Evolutionary conservation across 805 yeast species (phyloP).

Genomic region (Wickerhamiella sorbophila): DNA sequence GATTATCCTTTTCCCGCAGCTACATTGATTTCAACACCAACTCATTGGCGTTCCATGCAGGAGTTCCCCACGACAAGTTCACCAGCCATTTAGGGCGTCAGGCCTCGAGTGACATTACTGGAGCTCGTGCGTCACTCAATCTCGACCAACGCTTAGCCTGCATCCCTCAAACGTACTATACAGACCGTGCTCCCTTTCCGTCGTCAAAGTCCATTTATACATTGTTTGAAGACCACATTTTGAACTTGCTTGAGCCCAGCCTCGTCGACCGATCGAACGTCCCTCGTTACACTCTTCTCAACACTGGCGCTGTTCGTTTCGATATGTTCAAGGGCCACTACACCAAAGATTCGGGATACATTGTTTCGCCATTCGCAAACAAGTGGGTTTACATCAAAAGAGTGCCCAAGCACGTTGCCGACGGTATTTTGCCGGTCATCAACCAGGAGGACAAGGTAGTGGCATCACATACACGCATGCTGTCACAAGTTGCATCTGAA

Average conservation of each 20-base stretch:
- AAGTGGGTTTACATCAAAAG: slow-evolving; percentile 53
- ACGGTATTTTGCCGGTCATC: slow-evolving; percentile 37
- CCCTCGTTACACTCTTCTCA: slow-evolving; percentile 44
- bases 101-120: slow-evolving; percentile 32
- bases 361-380: slow-evolving; percentile 72
- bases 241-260: slow-evolving; percentile 30
- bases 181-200: slow-evolving; percentile 51
- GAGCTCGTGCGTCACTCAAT: slow-evolving; percentile 34
- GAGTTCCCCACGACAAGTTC: slow-evolving; percentile 22
- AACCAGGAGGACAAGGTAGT: slow-evolving; percentile 28
- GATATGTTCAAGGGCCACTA: slow-evolving; percentile 76
- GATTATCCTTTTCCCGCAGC: slow-evolving; percentile 35
- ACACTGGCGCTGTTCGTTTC: slow-evolving; percentile 77
- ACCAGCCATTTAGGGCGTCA: slow-evolving; percentile 39
- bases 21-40: slow-evolving; percentile 70
- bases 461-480: slow-evolving; percentile 1
- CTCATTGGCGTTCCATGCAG: slow-evolving; percentile 49
- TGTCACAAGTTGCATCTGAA: neutral
- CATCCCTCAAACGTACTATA: slow-evolving; percentile 50
- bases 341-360: slow-evolving; percentile 63
- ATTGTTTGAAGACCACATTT: slow-evolving; percentile 41
- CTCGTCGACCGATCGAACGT: slow-evolving; percentile 13
- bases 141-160: slow-evolving; percentile 45
- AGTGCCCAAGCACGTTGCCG: slow-evolving; percentile 45
- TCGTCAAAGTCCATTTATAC: slow-evolving; percentile 43